Evolutionary conservation across 2,329 filamentous ascomycete genomes (phyloP).

Genomic region (Pseudocercospora ulei): DNA sequence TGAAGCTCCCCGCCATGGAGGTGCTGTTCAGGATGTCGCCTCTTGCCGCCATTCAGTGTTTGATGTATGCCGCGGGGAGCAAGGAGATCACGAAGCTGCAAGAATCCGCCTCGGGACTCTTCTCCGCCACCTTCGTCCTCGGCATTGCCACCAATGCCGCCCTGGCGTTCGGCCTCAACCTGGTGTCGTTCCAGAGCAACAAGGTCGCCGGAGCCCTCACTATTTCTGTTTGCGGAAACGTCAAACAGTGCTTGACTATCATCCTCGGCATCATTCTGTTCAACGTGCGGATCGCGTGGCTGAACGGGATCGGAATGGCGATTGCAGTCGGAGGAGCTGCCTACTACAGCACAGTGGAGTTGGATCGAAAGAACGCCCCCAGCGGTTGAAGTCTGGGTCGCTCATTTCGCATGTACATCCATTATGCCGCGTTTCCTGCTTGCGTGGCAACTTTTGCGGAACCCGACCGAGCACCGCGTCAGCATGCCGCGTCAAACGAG

Average conservation of each 20-base stretch:
- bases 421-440: neutral
- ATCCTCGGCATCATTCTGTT: slow-evolving; percentile 35
- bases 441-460: neutral
- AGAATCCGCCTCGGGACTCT: slow-evolving; percentile 20
- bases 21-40: slow-evolving; percentile 42
- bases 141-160: slow-evolving; percentile 31
- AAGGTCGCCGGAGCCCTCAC: slow-evolving; percentile 36
- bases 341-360: slow-evolving; percentile 51
- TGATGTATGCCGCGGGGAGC: slow-evolving; percentile 20
- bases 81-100: slow-evolving; percentile 36
- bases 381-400: slow-evolving; percentile 2
- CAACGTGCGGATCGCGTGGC: slow-evolving; percentile 29
- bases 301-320: slow-evolving; percentile 48
- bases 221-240: slow-evolving; percentile 34
- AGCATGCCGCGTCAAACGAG: slow-evolving; percentile 1
- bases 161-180: slow-evolving; percentile 34
- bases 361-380: slow-evolving; percentile 40
- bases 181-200: slow-evolving; percentile 36
- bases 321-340: slow-evolving; percentile 50
- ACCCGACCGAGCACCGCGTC: slow-evolving; percentile 3
- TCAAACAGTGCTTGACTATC: slow-evolving; percentile 36
- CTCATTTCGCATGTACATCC: slow-evolving; percentile 2
- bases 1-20: slow-evolving; percentile 51
- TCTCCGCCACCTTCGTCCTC: slow-evolving; percentile 22
- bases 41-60: slow-evolving; percentile 21